Evolutionary conservation across 352 stramenopile species (phyloP).

Genomic region (Phytopythium sindhum): DNA sequence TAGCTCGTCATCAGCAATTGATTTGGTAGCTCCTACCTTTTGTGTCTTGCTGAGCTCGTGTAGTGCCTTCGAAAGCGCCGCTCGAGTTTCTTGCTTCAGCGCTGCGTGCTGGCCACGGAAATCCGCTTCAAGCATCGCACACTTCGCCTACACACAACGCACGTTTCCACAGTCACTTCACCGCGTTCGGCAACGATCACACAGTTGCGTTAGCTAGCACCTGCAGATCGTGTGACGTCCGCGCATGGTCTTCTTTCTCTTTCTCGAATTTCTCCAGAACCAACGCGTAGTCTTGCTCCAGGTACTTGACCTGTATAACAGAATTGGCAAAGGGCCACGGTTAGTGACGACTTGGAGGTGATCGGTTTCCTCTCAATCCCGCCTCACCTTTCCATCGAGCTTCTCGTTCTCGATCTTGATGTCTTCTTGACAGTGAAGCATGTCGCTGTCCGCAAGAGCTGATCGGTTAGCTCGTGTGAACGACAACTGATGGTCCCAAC

Average conservation of each 20-base stretch:
- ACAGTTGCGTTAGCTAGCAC: slow-evolving; percentile 10
- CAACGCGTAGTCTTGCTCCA: slow-evolving; percentile 56
- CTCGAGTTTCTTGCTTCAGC: slow-evolving; percentile 54
- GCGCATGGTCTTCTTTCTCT: slow-evolving; percentile 50
- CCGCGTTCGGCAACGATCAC: background rate
- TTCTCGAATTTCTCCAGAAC: slow-evolving; percentile 55
- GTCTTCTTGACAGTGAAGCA: slow-evolving; percentile 70
- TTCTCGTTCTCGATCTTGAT: slow-evolving; percentile 67
- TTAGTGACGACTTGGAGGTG: background rate
- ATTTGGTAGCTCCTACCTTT: slow-evolving; percentile 26
- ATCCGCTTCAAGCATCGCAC: slow-evolving; percentile 33
- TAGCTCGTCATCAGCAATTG: background rate
- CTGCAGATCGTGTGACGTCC: slow-evolving; percentile 40
- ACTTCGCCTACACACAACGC: slow-evolving; percentile 32
- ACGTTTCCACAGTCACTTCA: background rate
- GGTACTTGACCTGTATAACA: slow-evolving; percentile 69
- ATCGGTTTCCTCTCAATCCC: background rate
- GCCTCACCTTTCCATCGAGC: slow-evolving; percentile 48
- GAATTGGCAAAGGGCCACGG: no score
- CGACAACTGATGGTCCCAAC: background rate
- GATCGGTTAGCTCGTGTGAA: background rate
- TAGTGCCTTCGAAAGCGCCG: slow-evolving; percentile 52
- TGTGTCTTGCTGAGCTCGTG: slow-evolving; percentile 59
- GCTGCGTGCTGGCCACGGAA: slow-evolving; percentile 27
- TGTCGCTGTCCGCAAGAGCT: slow-evolving; percentile 20